These are phyloP conservation scores for Rhizopus arrhizus DNA, from an alignment of 371 early-diverging fungal species.

Conservation along the genomic window DNA sequence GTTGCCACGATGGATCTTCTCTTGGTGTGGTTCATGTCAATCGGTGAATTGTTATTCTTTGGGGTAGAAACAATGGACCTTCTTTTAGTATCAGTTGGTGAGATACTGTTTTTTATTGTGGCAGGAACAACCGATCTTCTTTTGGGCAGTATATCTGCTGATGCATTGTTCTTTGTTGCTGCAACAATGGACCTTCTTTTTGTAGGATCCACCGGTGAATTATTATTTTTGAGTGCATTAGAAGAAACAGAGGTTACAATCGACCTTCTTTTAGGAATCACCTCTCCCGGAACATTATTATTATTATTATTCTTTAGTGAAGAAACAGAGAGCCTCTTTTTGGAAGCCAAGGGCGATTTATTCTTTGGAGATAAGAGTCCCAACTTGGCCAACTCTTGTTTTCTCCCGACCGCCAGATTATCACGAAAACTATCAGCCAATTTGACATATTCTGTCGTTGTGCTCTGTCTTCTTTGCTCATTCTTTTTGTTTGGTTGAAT, in stretches of 20 bases:
- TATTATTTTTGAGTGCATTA: no score
- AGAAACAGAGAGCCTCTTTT: no score
- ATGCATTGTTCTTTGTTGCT: no score
- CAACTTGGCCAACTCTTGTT: constrained; percentile 2
- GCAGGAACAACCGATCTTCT: not conserved
- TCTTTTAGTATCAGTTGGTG: not conserved
- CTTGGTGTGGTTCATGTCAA: not conserved
- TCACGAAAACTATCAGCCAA: constrained; percentile 42
- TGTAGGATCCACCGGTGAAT: not conserved
- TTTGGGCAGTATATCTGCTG: not conserved
- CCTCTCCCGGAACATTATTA: no score
- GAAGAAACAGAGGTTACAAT: no score
- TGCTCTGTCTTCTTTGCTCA: constrained; percentile 1
- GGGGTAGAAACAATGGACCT: not conserved
- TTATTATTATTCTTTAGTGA: not conserved
- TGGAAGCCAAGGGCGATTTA: no score
- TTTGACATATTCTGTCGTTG: constrained; percentile 23
- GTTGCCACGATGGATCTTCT: not conserved
- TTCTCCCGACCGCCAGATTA: constrained; percentile 35
- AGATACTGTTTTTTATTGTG: no score
- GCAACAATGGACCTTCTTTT: not conserved
- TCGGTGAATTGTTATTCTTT: no score
- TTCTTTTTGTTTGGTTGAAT: not conserved
- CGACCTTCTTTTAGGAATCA: no score
- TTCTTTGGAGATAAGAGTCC: not conserved